These are phyloP conservation scores for Pseudocercospora eumusae DNA, from an alignment of 2,329 filamentous ascomycete species.

Conservation along the genomic window DNA sequence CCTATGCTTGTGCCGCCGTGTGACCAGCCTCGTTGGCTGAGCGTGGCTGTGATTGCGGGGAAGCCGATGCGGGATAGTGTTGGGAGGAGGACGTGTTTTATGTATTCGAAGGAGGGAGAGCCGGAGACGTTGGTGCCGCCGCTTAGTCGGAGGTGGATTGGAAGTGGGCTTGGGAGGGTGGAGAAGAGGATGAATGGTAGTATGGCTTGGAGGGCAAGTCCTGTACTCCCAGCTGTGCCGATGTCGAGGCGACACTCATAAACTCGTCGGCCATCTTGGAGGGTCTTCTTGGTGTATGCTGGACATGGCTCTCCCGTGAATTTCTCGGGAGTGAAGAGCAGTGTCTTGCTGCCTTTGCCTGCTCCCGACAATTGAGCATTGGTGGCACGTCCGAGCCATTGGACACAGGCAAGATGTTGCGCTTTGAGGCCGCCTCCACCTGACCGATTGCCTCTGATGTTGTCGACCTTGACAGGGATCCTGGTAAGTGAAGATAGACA, in stretches of 20 bases:
- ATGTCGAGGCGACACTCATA: constrained; percentile 47
- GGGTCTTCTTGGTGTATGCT: constrained; percentile 26
- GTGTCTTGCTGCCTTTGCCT: constrained; percentile 46
- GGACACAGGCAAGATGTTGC: constrained; percentile 59
- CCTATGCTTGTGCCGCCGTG: constrained; percentile 51
- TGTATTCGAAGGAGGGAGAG: constrained; percentile 59
- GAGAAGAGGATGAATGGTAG: constrained; percentile 59
- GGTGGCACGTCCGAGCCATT: constrained; percentile 55
- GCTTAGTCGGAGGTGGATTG: constrained; percentile 48
- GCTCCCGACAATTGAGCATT: constrained; percentile 47
- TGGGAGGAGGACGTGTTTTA: constrained; percentile 57
- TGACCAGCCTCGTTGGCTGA: constrained; percentile 58
- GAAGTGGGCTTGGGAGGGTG: constrained; percentile 21
- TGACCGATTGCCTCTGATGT: constrained; percentile 57
- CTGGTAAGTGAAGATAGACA: constrained; percentile 57
- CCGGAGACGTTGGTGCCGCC: constrained; percentile 61
- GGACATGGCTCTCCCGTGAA: constrained; percentile 19
- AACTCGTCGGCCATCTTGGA: constrained; percentile 24
- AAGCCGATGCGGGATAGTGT: constrained; percentile 55
- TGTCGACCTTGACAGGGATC: constrained; percentile 52
- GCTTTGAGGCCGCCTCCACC: constrained; percentile 58
- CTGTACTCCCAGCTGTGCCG: constrained; percentile 55
- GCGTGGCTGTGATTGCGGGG: constrained; percentile 45
- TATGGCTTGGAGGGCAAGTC: constrained; percentile 60
- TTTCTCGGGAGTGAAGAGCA: constrained; percentile 44